Evolutionary conservation across 768 basidiomycete species (phyloP), one percentile per base, ranked within the genome.

Genomic region (Leucocoprinus sp.): DNA sequence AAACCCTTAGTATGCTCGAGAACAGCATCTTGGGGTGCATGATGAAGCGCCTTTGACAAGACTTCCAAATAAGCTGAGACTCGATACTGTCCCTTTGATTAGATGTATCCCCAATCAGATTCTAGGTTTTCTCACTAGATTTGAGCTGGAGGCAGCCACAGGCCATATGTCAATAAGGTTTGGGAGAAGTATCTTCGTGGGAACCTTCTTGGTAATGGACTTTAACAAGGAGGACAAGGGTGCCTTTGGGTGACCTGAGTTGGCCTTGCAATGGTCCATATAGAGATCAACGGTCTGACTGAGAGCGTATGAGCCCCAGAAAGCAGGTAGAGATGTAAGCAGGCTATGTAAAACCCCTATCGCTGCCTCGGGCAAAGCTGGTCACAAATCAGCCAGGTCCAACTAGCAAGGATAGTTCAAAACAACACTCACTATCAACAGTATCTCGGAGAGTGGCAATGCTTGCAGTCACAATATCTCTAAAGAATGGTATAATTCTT

Each of bases 401-500:
- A 33, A 48, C 34, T 31, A 11, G 41, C 26, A 8, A 31, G 14
- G 17, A 17, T 19, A 26, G 8, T 21, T 37, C 2, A 22, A n/a
- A n/a, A n/a, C n/a, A 18, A 44, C 52, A 4, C 55, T 31, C 50
- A 72, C 77, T 56, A 52, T 58, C 59, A 23, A 67, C 55, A 19
- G 57, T 59, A 33, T 74, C 69, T 15, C 66, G 70, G 37, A 82
- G 64, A 22, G 78, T 58, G 17, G 60, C 45, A 26, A 80, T 64
- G 48, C 77, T 77, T 43, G 80, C 70, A 4, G 76, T 62, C 12
- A 86, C 73, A 37, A 93, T 75, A 11, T 78, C 72, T 42, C 78
- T 78, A 64, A 96, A 83, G 62, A 79, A 74, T 4, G 95, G 91
- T 40, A 99, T 91, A 40, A 92, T 71, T 0, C 95, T 82, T 8